Base-by-base conservation (phyloP, 163 green algal genomes). In the Prototheca cutis region DNA sequence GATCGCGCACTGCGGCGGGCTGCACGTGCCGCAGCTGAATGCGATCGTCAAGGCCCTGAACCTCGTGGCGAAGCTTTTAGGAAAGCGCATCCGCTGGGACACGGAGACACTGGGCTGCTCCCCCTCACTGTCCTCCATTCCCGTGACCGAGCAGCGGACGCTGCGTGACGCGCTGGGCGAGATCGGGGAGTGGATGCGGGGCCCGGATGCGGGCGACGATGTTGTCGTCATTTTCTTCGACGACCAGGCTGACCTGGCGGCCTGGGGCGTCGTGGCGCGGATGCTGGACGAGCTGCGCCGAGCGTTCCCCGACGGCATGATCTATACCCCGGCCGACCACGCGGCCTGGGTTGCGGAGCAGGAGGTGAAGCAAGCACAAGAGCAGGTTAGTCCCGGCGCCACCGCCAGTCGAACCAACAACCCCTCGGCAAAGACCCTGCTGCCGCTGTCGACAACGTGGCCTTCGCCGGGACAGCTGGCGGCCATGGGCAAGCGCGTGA, bases 1-100 rank as follows among this genome's bases (percentile, higher is more conserved):
- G 52, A 85, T 89, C 27, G 79, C 82, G 7, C 84, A 91, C 71
- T 91, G 84, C 60, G 84, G 84, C 30, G 84, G 84, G 19, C 66
- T 88, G 29, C 77, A 88, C 58, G 48, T 70, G 63, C 56, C 63
- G 6, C 56, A 61, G 56, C 56, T 89, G 24, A 72, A 83, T 47
- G 21, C 48, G 8, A 61, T 89, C 19, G 63, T 87, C 30, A 60
- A 55, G 17, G 54, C 70, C 0, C 31, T 89, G n/a, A 86, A 84
- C 55, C 33, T 76, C 15, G 52, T 86, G 6, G 71, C 75, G 47
- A 77, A 68, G 53, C 67, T 84, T 68, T 62, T 84, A 39, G 72
- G 74, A 6, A 18, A 71, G n/a, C 56, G 45, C 55, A 80, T 84
- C 49, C 62, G 59, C n/a, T 90, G 84, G 84, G 84, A 91, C 76